Evolutionary conservation across 2,329 filamentous ascomycete species (phyloP).

Genomic region (Akanthomyces dipterigenus): DNA sequence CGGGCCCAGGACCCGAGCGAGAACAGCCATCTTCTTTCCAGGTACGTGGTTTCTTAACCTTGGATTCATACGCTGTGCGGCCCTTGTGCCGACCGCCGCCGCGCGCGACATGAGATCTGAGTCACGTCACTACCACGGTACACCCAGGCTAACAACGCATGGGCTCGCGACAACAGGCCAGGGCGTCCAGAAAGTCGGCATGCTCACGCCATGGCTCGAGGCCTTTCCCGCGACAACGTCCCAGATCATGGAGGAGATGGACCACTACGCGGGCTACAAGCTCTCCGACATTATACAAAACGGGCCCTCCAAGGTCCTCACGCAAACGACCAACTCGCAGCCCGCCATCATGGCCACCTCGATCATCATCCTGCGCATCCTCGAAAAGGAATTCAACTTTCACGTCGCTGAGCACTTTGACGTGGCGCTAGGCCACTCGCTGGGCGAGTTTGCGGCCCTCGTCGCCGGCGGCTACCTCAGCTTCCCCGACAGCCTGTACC

Average conservation of each 20-base stretch:
- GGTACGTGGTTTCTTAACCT: constrained; percentile 27
- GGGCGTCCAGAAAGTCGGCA: constrained; percentile 82
- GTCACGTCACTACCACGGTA: neutral
- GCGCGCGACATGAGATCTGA: neutral
- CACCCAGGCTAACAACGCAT: neutral
- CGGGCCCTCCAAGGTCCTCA: constrained; percentile 71
- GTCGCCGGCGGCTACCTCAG: constrained; percentile 75
- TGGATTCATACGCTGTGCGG: neutral
- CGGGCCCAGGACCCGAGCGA: constrained; percentile 30
- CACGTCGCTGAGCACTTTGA: constrained; percentile 63
- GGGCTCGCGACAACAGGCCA: constrained; percentile 58
- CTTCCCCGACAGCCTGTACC: constrained; percentile 68
- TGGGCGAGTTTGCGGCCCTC: constrained; percentile 89
- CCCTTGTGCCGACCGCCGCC: neutral
- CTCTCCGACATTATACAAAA: constrained; percentile 72
- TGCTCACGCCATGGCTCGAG: constrained; percentile 79
- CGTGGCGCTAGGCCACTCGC: constrained; percentile 79
- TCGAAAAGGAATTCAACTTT: constrained; percentile 82
- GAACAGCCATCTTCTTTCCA: constrained; percentile 56
- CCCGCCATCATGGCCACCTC: constrained; percentile 95
- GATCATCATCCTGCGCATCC: constrained; percentile 77
- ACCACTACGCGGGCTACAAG: constrained; percentile 65
- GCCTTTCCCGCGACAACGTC: constrained; percentile 73
- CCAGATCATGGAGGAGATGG: constrained; percentile 79
- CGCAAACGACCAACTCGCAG: constrained; percentile 79